Evolutionary conservation across 345 rosid genomes (phyloP).

Genomic region (Melaleuca quinquenervia): DNA sequence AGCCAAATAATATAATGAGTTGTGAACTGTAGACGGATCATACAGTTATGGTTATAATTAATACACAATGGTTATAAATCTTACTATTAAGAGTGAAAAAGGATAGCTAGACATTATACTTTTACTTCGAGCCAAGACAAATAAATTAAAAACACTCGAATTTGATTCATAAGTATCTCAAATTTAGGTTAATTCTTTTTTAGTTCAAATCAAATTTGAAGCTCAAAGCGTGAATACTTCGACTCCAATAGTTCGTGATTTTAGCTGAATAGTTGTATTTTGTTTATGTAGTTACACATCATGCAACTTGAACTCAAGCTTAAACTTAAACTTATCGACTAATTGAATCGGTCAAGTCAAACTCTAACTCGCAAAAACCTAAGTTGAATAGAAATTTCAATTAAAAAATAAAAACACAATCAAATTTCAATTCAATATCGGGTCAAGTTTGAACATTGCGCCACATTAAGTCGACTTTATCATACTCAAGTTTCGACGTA

Average conservation of each 20-base stretch:
- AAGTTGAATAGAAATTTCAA: not conserved
- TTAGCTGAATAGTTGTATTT: not conserved
- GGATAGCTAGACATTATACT: rapidly evolving
- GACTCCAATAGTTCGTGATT: not conserved
- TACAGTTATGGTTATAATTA: too few relatives aligned
- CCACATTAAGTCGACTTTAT: not conserved
- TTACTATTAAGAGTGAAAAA: rapidly evolving
- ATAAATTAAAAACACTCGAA: not conserved
- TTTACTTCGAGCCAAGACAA: not conserved
- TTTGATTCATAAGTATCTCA: not conserved
- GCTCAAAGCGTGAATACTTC: not conserved
- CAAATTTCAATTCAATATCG: too few relatives aligned
- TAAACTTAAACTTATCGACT: not conserved
- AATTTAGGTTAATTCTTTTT: not conserved
- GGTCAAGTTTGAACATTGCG: rapidly evolving
- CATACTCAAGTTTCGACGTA: not conserved
- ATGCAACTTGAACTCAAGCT: not conserved
- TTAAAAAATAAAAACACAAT: not conserved
- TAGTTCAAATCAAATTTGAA: not conserved
- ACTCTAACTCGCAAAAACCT: not conserved
- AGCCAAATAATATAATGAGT: not conserved
- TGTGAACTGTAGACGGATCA: not conserved
- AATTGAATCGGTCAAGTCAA: not conserved
- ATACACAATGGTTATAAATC: not conserved
- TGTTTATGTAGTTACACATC: not conserved